Base-by-base conservation (phyloP, 2,329 filamentous ascomycete species). In the Rasamsonia emersonii region DNA sequence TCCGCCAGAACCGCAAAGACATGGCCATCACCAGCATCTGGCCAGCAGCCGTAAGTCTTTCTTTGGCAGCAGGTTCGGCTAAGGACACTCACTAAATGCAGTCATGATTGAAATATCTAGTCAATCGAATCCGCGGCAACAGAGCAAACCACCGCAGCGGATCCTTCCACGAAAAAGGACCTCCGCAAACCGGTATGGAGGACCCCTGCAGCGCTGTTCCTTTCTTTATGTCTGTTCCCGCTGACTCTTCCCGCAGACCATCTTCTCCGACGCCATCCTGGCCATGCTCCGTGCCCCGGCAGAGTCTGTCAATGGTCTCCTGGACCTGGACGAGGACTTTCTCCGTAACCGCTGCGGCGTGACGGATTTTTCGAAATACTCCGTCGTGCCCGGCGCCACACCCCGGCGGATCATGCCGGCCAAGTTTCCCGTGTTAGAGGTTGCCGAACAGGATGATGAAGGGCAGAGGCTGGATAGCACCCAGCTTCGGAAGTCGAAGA, bases 11-110 rank as follows among this genome's bases (percentile, higher is more conserved):
- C 0, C 68, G 73, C 44, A 59, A 49, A 0, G 64, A 74, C 4
- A 86, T 89, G 82, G 79, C 82, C 8, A 77, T 91, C 34, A 85
- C 79, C 0, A 83, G 80, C 43, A 71, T 93, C 4, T 93, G 86
- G 86, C 85, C 85, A 8, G 84, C 84, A 3, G 72, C 69, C 18
- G 81, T 82, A 59, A 44, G 76, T 61, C 23, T 18, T 4, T 9
- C 15, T n/a, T 9, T 8, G 28, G n/a, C n/a, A 14, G 9, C 21
- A 17, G 17, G 5, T 14, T 17, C 25, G 11, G 19, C 17, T 9
- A 11, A 13, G 11, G 9, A 15, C 13, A 19, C 33, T 28, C 23
- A 10, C 23, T 26, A 27, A 29, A 34, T 13, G n/a, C 36, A 31
- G 29, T 29, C 15, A 8, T 29, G 7, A 7, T 11, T 18, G 13